phyloP scores from a whole-genome alignment of 2,329 filamentous ascomycete species.

The Cryphonectria japonica region DNA sequence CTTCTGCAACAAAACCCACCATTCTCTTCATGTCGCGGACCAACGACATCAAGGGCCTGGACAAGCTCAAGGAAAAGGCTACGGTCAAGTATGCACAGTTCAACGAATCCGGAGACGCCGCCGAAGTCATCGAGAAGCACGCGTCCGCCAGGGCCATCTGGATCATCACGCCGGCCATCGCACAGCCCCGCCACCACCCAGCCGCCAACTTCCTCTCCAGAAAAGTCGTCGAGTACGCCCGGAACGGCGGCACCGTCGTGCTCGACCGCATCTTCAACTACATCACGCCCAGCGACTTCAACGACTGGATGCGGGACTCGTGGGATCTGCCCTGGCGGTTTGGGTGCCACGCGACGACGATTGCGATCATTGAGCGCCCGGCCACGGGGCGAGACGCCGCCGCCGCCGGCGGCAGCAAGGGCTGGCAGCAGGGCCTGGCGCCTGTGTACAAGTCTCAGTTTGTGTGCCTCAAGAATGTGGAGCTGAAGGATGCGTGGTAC shows the following conservation, averaged over 20 bases:
- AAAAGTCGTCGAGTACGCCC: constrained; percentile 10
- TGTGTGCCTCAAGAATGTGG: constrained; percentile 7
- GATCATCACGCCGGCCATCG: constrained; percentile 4
- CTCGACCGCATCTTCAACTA: not conserved
- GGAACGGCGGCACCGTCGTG: constrained; percentile 3
- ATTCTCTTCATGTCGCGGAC: constrained; percentile 2
- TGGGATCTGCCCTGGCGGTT: constrained; percentile 11
- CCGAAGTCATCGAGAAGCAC: not conserved
- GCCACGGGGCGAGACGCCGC: not conserved
- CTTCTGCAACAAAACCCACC: not conserved
- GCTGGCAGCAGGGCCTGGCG: not conserved
- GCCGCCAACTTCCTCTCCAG: not conserved
- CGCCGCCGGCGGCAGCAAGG: not conserved
- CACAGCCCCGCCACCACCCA: not conserved
- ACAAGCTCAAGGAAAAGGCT: not conserved
- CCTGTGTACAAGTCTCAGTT: not conserved
- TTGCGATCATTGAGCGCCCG: not conserved
- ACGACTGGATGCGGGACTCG: not conserved
- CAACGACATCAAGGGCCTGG: not conserved
- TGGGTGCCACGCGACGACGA: not conserved
- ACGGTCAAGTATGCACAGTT: not conserved
- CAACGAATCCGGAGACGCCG: not conserved
- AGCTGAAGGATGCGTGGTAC: constrained; percentile 11
- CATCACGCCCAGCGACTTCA: not conserved
- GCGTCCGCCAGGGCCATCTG: not conserved